Conservation (phyloP, 208 protist species). For the Leishmania guyanensis region DNA sequence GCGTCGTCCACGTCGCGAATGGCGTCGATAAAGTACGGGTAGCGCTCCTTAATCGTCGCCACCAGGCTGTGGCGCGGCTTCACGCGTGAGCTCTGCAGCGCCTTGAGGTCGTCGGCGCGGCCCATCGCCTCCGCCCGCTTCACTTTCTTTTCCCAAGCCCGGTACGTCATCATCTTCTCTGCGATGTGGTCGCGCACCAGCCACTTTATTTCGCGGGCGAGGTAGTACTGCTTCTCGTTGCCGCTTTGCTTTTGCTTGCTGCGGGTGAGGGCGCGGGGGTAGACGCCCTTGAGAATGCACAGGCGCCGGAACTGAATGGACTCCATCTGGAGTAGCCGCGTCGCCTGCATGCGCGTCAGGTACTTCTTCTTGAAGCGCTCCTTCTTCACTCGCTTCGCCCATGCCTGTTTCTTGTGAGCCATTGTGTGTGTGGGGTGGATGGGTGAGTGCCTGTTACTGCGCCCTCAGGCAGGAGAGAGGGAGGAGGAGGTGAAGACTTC, state of each 20-base stretch:
- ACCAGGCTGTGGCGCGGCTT: conserved; percentile 94
- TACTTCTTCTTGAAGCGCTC: conserved; percentile 94
- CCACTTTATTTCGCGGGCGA: conserved; percentile 98
- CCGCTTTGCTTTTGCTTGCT: conserved; percentile 95
- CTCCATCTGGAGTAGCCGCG: conserved; percentile 93
- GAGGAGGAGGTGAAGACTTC: background rate
- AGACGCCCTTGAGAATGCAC: conserved; percentile 99
- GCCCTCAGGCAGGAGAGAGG: background rate
- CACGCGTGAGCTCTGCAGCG: conserved; percentile 51
- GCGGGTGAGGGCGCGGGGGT: conserved; percentile 96
- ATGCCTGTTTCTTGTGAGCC: conserved; percentile 85
- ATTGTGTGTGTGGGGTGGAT: conserved; percentile 20
- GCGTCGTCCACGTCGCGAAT: conserved; percentile 97
- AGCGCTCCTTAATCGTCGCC: conserved; percentile 96
- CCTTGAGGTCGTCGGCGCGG: conserved; percentile 67
- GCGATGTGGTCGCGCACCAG: conserved; percentile 96
- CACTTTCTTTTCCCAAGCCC: conserved; percentile 93
- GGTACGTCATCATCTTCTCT: conserved; percentile 94
- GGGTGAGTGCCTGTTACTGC: background rate
- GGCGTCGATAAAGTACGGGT: conserved; percentile 97
- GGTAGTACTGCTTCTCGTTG: conserved; percentile 98
- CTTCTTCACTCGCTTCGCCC: conserved; percentile 89
- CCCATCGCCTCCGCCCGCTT: conserved; percentile 90
- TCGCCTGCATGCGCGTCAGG: conserved; percentile 93
- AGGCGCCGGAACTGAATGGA: conserved; percentile 94